Conservation (phyloP, 768 basidiomycete genomes). For the Russula compacta region DNA sequence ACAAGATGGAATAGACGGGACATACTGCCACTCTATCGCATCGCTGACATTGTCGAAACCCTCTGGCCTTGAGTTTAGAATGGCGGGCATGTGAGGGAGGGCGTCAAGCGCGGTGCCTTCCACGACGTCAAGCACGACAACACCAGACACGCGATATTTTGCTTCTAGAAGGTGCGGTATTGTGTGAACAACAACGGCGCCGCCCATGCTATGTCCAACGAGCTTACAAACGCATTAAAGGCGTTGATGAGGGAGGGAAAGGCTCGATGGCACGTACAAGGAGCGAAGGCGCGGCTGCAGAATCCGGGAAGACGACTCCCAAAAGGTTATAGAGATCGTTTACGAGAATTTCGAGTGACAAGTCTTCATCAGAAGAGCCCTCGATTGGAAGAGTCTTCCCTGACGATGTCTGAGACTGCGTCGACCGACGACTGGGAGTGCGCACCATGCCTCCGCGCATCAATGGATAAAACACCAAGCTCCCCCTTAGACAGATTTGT, state of each 20-base stretch:
- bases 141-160: constrained; percentile 66
- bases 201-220: constrained; percentile 96
- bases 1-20: neutral
- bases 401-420: constrained; percentile 25
- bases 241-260: neutral
- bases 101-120: constrained; percentile 93
- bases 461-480: constrained; percentile 73
- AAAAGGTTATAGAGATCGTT: constrained; percentile 68
- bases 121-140: constrained; percentile 80
- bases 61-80: constrained; percentile 78
- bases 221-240: constrained; percentile 36
- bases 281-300: constrained; percentile 54
- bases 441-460: constrained; percentile 84
- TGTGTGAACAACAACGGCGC: constrained; percentile 72
- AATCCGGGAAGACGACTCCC: constrained; percentile 58
- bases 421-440: neutral
- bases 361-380: constrained; percentile 38
- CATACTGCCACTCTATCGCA: constrained; percentile 95
- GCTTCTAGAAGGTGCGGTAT: constrained; percentile 56
- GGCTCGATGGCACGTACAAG: constrained; percentile 44
- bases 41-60: constrained; percentile 78
- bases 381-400: constrained; percentile 54
- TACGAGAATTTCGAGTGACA: constrained; percentile 65
- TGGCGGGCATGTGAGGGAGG: constrained; percentile 82
- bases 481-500: constrained; percentile 50